Conservation (phyloP, 2,329 filamentous ascomycete genomes). For the Davidsoniella eucalypti region DNA sequence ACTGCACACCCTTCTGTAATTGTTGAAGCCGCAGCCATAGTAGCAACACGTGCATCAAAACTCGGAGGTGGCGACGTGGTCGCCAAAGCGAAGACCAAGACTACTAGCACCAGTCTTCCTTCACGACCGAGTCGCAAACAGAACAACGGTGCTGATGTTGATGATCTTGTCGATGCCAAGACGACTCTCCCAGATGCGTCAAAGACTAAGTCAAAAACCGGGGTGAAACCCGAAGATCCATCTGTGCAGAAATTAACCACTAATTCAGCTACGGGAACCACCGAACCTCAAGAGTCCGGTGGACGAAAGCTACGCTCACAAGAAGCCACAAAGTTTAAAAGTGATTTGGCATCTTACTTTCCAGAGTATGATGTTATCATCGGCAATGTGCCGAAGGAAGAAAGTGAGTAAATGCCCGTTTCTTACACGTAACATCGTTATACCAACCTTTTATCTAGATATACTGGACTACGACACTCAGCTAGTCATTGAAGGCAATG, state of each 20-base stretch:
- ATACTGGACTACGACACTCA: constrained; percentile 55
- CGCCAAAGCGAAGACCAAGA: constrained; percentile 3
- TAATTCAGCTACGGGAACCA: constrained; percentile 16
- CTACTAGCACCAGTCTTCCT: background rate
- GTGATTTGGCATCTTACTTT: constrained; percentile 80
- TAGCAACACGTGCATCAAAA: constrained; percentile 11
- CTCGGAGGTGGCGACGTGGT: constrained; percentile 6
- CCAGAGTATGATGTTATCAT: constrained; percentile 89
- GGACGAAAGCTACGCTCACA: constrained; percentile 71
- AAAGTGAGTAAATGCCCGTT: constrained; percentile 38
- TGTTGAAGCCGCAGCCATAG: constrained; percentile 11
- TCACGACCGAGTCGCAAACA: constrained; percentile 2
- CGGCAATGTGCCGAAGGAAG: constrained; percentile 63
- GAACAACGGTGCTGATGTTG: background rate
- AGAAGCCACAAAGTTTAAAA: constrained; percentile 73
- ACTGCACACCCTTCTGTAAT: background rate
- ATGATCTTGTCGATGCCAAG: background rate
- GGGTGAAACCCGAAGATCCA: background rate
- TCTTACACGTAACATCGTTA: background rate
- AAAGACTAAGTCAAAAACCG: too few relatives aligned
- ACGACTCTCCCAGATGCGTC: too few relatives aligned
- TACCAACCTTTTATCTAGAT: constrained; percentile 32
- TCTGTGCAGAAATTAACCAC: background rate
- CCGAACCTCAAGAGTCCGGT: constrained; percentile 41
- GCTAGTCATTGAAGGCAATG: constrained; percentile 36